Conservation (phyloP, 257 asterid genomes). For the Solanum stenotomum region DNA sequence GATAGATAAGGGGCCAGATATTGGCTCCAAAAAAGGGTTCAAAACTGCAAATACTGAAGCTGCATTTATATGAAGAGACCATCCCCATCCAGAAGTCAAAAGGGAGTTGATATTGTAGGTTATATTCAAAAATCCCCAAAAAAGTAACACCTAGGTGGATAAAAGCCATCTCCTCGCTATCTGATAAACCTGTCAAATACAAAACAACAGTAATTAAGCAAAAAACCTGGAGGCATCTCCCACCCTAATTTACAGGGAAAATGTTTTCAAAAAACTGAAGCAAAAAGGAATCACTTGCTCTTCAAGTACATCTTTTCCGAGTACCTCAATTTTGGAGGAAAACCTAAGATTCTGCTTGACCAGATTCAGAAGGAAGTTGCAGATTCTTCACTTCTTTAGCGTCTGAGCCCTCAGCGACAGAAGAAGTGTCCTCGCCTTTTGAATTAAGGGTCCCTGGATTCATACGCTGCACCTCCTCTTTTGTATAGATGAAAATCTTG, state of each 20-base stretch:
- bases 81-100: conserved; percentile 19
- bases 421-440: conserved; percentile 63
- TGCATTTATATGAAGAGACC: conserved; percentile 20
- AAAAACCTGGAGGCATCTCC: neutral
- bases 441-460: conserved; percentile 61
- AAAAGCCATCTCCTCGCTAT: neutral
- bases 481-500: conserved; percentile 70
- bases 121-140: conserved; percentile 25
- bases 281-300: neutral
- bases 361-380: conserved; percentile 35
- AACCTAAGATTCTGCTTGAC: conserved; percentile 38
- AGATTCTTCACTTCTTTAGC: conserved; percentile 52
- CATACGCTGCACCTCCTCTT: conserved; percentile 84
- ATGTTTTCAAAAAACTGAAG: neutral
- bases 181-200: neutral
- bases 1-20: conserved; percentile 16
- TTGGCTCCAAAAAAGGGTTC: conserved; percentile 32
- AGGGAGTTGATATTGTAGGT: conserved; percentile 24
- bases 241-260: neutral
- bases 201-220: neutral
- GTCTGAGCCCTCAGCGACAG: conserved; percentile 55
- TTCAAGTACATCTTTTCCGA: neutral
- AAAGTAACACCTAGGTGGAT: neutral
- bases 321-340: conserved; percentile 8
- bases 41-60: conserved; percentile 33